A percentile compares a stretch with the other conserved stretches of the same genome.
Conservation (phyloP, 352 stramenopile species). For the Phytophthora pistaciae region DNA sequence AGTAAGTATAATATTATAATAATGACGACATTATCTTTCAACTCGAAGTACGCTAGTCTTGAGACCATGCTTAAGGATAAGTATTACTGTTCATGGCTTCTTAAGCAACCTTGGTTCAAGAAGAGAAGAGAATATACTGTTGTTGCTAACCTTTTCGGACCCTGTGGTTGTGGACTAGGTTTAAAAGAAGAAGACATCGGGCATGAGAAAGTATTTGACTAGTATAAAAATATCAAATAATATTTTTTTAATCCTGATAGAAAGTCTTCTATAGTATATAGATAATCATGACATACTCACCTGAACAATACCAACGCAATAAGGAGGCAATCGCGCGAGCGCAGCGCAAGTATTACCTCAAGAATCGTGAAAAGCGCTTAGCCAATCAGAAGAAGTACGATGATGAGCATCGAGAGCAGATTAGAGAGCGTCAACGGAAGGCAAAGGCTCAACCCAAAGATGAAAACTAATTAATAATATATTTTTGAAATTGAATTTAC, state of each 20-base stretch:
- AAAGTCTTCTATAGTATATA: slow-evolving; percentile 8
- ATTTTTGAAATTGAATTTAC: slow-evolving; percentile 4
- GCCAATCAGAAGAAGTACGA: slow-evolving; percentile 7
- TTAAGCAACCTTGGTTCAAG: no score
- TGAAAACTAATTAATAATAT: background rate
- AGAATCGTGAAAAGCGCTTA: background rate
- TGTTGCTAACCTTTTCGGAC: no score
- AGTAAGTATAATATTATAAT: no score
- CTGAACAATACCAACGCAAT: slow-evolving; percentile 6
- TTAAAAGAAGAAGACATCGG: no score
- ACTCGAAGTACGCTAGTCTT: no score
- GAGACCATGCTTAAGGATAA: no score
- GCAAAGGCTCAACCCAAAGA: background rate
- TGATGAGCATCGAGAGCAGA: background rate
- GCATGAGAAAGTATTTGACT: no score
- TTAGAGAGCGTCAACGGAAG: background rate
- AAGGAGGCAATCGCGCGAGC: slow-evolving; percentile 1
- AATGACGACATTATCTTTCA: no score
- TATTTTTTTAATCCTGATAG: background rate
- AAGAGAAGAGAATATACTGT: no score
- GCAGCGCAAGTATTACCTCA: slow-evolving; percentile 7
- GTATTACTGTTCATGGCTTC: no score
- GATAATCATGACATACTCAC: background rate
- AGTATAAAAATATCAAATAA: no score
- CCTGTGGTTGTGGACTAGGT: no score